A percentile compares a stretch with the other conserved stretches of the same genome.
These are phyloP conservation scores for Xylaria sp. DNA, from an alignment of 2,329 filamentous ascomycete species.

Conservation along the genomic window DNA sequence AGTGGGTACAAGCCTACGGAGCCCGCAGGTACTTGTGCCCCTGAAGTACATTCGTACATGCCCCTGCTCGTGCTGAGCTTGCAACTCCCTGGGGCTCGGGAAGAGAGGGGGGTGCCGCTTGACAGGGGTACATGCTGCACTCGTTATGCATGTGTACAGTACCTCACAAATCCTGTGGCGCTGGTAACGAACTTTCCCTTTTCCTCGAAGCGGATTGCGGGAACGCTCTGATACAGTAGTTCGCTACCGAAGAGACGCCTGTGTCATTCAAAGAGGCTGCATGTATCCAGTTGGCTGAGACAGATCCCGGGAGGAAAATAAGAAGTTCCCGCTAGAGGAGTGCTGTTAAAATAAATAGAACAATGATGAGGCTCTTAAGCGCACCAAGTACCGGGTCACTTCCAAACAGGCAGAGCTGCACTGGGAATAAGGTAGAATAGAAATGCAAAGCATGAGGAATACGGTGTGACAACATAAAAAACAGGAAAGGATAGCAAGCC, in stretches of 20 bases:
- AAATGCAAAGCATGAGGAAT: not conserved
- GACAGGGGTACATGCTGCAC: conserved; percentile 28
- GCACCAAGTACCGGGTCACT: not conserved
- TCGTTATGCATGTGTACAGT: not conserved
- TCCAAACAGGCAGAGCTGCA: not conserved
- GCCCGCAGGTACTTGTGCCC: conserved; percentile 33
- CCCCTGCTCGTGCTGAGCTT: conserved; percentile 26
- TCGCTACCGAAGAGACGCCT: conserved; percentile 27
- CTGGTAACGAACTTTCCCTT: conserved; percentile 37
- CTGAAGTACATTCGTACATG: conserved; percentile 28
- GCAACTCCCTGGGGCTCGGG: conserved; percentile 12
- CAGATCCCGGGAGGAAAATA: conserved; percentile 36
- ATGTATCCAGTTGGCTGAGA: conserved; percentile 24
- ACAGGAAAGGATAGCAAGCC: not conserved
- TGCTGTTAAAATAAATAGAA: not conserved
- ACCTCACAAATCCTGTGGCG: conserved; percentile 35
- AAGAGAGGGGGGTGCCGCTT: conserved; percentile 20
- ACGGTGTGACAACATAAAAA: not conserved
- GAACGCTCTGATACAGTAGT: conserved; percentile 43
- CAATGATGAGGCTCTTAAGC: conserved; percentile 9
- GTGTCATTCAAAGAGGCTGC: conserved; percentile 1
- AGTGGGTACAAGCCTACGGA: conserved; percentile 28
- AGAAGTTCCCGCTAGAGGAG: not conserved
- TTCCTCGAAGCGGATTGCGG: conserved; percentile 41
- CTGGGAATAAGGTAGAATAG: not conserved